Conservation (phyloP, 257 asterid species). For the Catharanthus roseus region DNA sequence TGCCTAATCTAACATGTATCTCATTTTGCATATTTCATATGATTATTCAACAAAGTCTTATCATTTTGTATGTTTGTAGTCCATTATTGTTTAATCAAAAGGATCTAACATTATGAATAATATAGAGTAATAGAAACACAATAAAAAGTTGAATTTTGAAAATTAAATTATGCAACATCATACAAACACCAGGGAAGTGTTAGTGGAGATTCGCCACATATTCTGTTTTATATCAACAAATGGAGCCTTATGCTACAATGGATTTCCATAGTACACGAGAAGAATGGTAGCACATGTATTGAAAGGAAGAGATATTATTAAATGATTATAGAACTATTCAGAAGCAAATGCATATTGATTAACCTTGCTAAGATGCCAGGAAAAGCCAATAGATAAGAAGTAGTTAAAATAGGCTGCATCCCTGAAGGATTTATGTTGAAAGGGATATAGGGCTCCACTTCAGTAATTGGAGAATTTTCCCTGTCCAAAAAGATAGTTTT, state of each 20-base stretch:
- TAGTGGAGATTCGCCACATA: background rate
- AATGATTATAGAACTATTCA: background rate
- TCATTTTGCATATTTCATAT: too few relatives aligned
- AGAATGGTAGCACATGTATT: background rate
- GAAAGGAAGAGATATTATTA: background rate
- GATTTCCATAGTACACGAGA: background rate
- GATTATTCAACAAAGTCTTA: too few relatives aligned
- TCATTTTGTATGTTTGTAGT: background rate
- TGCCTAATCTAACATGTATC: background rate
- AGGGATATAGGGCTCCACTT: constrained; percentile 96
- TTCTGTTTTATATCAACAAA: background rate
- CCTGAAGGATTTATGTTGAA: constrained; percentile 99
- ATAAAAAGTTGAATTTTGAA: background rate
- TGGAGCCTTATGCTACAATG: background rate
- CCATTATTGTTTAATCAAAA: background rate
- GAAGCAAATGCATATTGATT: constrained; percentile 2
- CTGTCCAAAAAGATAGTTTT: constrained; percentile 41
- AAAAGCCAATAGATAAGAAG: constrained; percentile 93
- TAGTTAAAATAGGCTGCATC: constrained; percentile 95
- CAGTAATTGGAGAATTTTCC: constrained; percentile 75
- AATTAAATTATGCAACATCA: background rate
- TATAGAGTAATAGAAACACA: background rate
- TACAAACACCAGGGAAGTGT: background rate
- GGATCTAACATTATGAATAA: too few relatives aligned
- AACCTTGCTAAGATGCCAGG: constrained; percentile 89